Evolutionary conservation across 2,329 filamentous ascomycete genomes (phyloP).

Genomic region (Fusarium piperis): DNA sequence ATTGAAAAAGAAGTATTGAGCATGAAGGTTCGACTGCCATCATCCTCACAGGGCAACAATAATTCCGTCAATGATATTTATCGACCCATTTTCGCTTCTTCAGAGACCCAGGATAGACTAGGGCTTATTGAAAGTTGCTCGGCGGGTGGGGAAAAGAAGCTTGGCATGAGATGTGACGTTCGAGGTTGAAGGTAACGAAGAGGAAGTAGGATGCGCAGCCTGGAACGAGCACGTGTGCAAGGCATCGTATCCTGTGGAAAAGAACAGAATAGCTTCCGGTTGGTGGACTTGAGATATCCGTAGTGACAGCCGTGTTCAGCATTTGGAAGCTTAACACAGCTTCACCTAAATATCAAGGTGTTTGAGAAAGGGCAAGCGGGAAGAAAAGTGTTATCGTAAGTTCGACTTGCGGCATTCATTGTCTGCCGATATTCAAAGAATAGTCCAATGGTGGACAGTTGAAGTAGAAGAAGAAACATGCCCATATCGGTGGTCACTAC

Average conservation of each 20-base stretch:
- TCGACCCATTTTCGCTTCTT: neutral
- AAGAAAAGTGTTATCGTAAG: neutral
- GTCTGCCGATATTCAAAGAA: neutral
- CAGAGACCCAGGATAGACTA: neutral
- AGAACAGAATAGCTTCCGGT: neutral
- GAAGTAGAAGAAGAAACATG: neutral
- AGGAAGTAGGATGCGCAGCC: neutral
- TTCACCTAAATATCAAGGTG: neutral
- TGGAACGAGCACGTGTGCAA: neutral
- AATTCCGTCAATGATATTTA: neutral
- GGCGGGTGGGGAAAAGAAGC: neutral
- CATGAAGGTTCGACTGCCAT: neutral
- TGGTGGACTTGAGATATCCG: neutral
- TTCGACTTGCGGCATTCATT: neutral
- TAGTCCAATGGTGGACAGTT: neutral
- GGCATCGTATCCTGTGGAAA: neutral
- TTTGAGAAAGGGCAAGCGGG: neutral
- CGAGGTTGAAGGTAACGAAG: neutral
- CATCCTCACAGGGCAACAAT: neutral
- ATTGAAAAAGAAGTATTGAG: neutral
- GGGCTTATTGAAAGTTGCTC: neutral
- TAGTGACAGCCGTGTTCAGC: neutral
- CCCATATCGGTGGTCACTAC: too few relatives aligned
- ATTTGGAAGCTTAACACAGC: neutral
- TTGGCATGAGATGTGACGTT: neutral